Evolutionary conservation across 192 early-diverging fungal genomes (phyloP).

Genomic region (Coemansia sp.): DNA sequence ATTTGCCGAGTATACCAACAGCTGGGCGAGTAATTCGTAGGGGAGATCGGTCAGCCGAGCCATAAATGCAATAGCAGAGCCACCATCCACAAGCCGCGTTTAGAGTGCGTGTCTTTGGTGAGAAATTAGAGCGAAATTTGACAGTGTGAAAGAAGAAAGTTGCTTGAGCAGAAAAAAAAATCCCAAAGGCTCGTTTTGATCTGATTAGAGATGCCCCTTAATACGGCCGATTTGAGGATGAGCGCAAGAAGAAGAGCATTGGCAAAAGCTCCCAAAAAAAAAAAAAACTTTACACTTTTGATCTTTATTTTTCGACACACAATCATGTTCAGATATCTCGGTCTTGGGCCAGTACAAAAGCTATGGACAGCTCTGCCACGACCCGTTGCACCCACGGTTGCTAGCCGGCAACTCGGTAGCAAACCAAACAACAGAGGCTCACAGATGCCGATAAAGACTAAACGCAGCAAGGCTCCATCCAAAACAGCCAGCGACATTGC

Average conservation of each 20-base stretch:
- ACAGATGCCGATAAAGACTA: neutral
- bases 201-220: neutral
- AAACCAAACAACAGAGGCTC: neutral
- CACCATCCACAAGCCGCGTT: conserved; percentile 1
- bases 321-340: neutral
- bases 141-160: neutral
- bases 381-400: neutral
- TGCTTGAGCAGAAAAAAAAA: neutral
- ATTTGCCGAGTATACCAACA: conserved; percentile 31
- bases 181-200: neutral
- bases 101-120: neutral
- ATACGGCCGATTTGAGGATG: neutral
- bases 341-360: neutral
- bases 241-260: neutral
- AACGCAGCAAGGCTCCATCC: neutral
- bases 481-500: neutral
- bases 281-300: neutral
- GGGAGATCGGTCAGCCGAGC: conserved; percentile 44
- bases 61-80: conserved; percentile 18
- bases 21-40: conserved; percentile 26
- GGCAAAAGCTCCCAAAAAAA: too few species aligned
- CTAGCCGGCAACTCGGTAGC: neutral
- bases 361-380: neutral
- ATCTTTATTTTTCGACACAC: neutral
- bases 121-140: neutral